These are phyloP conservation scores for Penicillium decumbens DNA, from an alignment of 2,329 filamentous ascomycete genomes.

Conservation along the genomic window DNA sequence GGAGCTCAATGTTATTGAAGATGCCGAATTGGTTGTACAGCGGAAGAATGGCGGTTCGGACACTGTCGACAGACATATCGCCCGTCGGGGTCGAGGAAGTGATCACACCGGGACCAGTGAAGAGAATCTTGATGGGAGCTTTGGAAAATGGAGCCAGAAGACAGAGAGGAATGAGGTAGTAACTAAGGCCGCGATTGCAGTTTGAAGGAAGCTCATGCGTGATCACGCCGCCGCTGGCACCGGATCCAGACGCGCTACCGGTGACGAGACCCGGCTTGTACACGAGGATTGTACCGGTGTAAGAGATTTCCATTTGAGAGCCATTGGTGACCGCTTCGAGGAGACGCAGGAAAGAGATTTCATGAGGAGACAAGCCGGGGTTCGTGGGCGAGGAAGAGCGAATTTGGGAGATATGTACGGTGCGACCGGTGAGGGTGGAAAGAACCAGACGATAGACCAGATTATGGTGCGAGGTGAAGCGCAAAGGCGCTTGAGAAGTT, in stretches of 20 bases:
- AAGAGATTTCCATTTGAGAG: conserved; percentile 88
- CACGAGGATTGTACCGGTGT: conserved; percentile 87
- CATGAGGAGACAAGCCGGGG: conserved; percentile 84
- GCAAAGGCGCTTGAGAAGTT: conserved; percentile 52
- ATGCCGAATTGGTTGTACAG: conserved; percentile 90
- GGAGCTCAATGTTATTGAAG: conserved; percentile 74
- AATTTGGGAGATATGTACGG: conserved; percentile 90
- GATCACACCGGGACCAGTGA: conserved; percentile 87
- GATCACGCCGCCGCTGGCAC: conserved; percentile 68
- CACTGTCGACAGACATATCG: conserved; percentile 87
- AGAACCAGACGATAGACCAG: conserved; percentile 82
- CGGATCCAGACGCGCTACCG: conserved; percentile 70
- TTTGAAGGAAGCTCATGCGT: conserved; percentile 73
- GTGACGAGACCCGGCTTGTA: conserved; percentile 92
- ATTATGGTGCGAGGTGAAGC: conserved; percentile 78
- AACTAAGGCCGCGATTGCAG: conserved; percentile 77
- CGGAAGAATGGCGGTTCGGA: conserved; percentile 86
- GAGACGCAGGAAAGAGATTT: conserved; percentile 91
- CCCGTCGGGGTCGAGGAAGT: conserved; percentile 77
- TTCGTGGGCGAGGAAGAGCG: conserved; percentile 78
- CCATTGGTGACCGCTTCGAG: conserved; percentile 95
- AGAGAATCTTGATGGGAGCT: conserved; percentile 79
- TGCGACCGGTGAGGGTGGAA: conserved; percentile 81
- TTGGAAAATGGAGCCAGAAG: conserved; percentile 92
- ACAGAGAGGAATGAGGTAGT: conserved; percentile 85